These are phyloP conservation scores for Phytophthora pini DNA, from an alignment of 352 stramenopile species.

Conservation along the genomic window DNA sequence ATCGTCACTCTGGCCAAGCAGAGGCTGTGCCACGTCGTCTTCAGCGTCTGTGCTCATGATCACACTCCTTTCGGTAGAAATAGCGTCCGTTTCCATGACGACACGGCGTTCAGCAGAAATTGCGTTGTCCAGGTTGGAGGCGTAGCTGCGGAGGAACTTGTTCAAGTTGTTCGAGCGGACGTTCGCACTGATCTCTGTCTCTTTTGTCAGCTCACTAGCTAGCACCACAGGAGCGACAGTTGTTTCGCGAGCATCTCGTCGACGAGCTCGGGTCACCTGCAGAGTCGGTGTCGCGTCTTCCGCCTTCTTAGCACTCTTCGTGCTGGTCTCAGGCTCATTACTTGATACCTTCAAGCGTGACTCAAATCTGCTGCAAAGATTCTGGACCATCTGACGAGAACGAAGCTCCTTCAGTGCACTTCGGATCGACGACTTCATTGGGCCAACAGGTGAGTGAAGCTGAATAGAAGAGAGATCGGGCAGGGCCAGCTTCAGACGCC, in stretches of 20 bases:
- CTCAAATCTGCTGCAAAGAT: constrained; percentile 62
- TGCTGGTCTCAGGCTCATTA: constrained; percentile 19
- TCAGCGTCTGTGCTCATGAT: constrained; percentile 26
- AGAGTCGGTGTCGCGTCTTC: not conserved
- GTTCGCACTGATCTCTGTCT: constrained; percentile 22
- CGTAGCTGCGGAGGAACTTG: constrained; percentile 69
- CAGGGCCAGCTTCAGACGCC: constrained; percentile 33
- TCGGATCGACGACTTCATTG: constrained; percentile 57
- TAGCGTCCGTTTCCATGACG: constrained; percentile 6
- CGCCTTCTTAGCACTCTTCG: constrained; percentile 13
- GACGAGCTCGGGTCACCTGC: constrained; percentile 9
- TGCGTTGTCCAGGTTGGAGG: constrained; percentile 65
- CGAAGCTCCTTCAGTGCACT: constrained; percentile 54
- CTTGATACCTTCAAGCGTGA: constrained; percentile 27
- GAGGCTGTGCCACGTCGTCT: constrained; percentile 21
- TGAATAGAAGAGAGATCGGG: constrained; percentile 33
- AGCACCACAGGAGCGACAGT: constrained; percentile 16
- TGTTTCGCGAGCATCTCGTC: constrained; percentile 22
- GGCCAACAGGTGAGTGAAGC: constrained; percentile 30
- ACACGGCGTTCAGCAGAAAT: constrained; percentile 20
- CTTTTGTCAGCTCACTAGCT: constrained; percentile 9
- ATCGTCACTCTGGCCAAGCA: constrained; percentile 16
- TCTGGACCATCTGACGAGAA: constrained; percentile 58
- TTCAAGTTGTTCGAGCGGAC: constrained; percentile 67
- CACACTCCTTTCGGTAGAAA: constrained; percentile 10